Base-by-base conservation (phyloP, 176 grass and related monocot genomes). In the Lolium rigidum region DNA sequence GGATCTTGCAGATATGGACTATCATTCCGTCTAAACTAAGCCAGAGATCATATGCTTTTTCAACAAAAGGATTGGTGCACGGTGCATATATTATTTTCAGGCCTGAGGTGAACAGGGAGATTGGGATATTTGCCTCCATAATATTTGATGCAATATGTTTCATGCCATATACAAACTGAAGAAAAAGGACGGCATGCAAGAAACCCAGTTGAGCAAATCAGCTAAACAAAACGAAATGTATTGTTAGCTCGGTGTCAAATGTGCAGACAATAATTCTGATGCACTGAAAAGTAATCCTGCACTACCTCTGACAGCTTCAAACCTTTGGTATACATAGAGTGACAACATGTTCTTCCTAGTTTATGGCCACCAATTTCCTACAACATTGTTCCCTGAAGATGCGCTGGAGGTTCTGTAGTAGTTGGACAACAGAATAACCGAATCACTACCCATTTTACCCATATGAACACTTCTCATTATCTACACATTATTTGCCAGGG, bases 401-500 rank as follows among this genome's bases (percentile, higher is more conserved):
- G 17, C 20, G 9, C 72, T 54, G 16, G 61, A 67, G 47, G 44
- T 59, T 47, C 24, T 59, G 21, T 26, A 18, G 20, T 85, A 77
- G 48, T 17, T 62, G 57, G 52, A 78, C n/a, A 73, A 79, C 6
- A 54, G 81, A 20, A 64, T 80, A 26, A 62, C 68, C 37, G 14
- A 74, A 35, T 70, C 28, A 49, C 28, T 9, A 74, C 16, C 43
- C 44, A 4, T 81, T 37, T 76, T 85, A 81, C 58, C 25, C 56
- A 10, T 10, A 78, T 55, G 67, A 85, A 38, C 14, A 59, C 4
- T 28, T 67, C 31, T 9, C 47, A 6, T 64, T 80, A 48, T 76
- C 10, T 70, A 71, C 51, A 47, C 57, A 20, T 20, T 64, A 86
- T 61, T 64, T 82, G 59, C 52, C 24, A 63, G 12, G 72, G 55